Evolutionary conservation across 805 yeast species (phyloP), one percentile per base, ranked within the genome.

Genomic region (Lachancea nothofagi): DNA sequence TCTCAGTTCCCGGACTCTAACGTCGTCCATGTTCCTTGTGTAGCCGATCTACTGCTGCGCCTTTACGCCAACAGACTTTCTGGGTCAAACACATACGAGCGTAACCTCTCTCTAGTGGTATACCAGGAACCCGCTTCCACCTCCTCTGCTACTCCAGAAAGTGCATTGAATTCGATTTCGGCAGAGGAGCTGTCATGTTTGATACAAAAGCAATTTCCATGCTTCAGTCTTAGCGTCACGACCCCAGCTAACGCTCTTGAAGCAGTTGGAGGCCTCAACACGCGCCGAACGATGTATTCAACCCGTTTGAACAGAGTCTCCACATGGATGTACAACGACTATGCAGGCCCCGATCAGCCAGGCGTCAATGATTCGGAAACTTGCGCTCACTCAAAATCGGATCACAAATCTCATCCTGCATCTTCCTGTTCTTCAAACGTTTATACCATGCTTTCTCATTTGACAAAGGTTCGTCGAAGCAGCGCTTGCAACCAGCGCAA

Each of bases 361-460:
- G 20, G 5, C 18, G 17, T 17, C 7, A 18, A 20, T 18, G 26
- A 20, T 4, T 25, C 20, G 10, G n/a, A n/a, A 15, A 4, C 5
- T 17, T 3, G 8, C 13, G 18, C 25, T 7, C 13, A 21, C 12
- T 6, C 28, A 10, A 14, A 14, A 3, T 29, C 9, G 13, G 12
- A 24, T 18, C 28, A 23, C 22, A 24, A 23, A 9, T 6, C 15
- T 4, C 13, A 20, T n/a, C n/a, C 29, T 7, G n/a, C n/a, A n/a
- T 18, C 24, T 15, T 4, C 33, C 41, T 38, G 44, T 33, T 41
- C 43, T 32, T 41, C 48, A 13, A 54, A 48, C 36, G 45, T 59
- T 12, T 59, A 60, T 46, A 45, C 60, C 8, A 57, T 60, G 58
- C 39, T 54, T 22, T 29, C 47, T 15, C 65, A 59, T 40, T 45